Evolutionary conservation across 768 basidiomycete genomes (phyloP).

Genomic region (Paxillus rubicundulus): DNA sequence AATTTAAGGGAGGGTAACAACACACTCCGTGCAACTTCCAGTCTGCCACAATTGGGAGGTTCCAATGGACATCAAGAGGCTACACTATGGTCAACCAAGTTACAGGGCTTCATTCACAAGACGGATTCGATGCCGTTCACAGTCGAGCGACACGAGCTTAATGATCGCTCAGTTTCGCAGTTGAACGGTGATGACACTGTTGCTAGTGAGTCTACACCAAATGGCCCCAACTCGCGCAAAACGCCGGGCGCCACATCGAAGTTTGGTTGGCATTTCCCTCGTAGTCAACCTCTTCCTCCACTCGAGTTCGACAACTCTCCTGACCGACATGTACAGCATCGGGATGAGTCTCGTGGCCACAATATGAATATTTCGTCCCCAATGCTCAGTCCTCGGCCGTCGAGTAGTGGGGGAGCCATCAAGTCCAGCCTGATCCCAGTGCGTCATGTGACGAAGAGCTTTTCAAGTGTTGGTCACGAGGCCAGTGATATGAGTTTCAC

Average conservation of each 20-base stretch:
- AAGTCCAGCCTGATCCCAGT: constrained; percentile 45
- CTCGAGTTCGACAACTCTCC: constrained; percentile 35
- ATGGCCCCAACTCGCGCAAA: constrained; percentile 12
- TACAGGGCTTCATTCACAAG: constrained; percentile 3
- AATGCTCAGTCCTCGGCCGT: constrained; percentile 22
- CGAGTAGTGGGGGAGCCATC: constrained; percentile 20
- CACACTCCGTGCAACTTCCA: constrained; percentile 19
- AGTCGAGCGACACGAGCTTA: not conserved
- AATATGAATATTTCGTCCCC: constrained; percentile 25
- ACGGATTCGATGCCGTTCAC: not conserved
- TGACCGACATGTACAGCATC: constrained; percentile 5
- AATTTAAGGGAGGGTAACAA: not conserved
- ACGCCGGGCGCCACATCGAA: constrained; percentile 24
- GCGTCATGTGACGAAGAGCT: constrained; percentile 36
- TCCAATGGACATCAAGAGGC: constrained; percentile 7
- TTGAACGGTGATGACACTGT: not conserved
- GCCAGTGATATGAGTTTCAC: constrained; percentile 24
- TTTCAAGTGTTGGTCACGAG: constrained; percentile 14
- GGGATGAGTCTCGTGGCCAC: not conserved
- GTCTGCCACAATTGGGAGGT: constrained; percentile 12
- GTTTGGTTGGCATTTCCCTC: constrained; percentile 42
- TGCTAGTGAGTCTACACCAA: not conserved
- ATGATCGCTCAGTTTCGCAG: constrained; percentile 1
- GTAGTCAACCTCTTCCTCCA: constrained; percentile 37
- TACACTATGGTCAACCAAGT: constrained; percentile 2